phyloP scores from a whole-genome alignment of 2,329 filamentous ascomycete species.

The Epichloe sibirici region DNA sequence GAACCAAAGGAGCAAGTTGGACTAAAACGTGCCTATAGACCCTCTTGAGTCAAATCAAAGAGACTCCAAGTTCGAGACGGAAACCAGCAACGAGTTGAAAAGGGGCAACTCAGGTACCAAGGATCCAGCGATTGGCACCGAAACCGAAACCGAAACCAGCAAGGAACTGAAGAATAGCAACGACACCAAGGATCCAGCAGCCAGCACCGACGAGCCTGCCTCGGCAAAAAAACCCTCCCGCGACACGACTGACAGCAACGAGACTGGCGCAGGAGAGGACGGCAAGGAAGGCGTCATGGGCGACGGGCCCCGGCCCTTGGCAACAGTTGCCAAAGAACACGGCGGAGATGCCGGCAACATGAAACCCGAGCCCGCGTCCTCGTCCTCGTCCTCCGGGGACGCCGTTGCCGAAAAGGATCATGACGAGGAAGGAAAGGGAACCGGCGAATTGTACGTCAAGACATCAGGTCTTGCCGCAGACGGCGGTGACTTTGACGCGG shows the following conservation, averaged over 20 bases:
- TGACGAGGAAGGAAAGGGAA: conserved; percentile 26
- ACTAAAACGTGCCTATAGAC: not conserved
- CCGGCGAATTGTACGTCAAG: conserved; percentile 45
- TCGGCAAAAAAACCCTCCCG: conserved; percentile 4
- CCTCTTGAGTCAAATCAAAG: not conserved
- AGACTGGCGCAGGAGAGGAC: conserved; percentile 21
- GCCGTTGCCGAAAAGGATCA: conserved; percentile 4
- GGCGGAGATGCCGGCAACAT: conserved; percentile 20
- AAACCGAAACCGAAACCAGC: not conserved
- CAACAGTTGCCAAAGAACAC: conserved; percentile 21
- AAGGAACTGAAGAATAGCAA: not conserved
- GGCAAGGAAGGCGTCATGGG: conserved; percentile 20
- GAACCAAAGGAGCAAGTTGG: no score
- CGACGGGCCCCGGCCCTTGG: conserved; percentile 19
- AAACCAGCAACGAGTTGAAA: not conserved
- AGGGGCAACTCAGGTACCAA: not conserved
- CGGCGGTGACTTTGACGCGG: conserved; percentile 55
- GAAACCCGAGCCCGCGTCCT: not conserved
- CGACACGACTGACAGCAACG: conserved; percentile 11
- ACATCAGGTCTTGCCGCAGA: conserved; percentile 48
- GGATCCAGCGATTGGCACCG: not conserved
- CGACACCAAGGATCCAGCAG: not conserved
- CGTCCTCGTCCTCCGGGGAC: not conserved
- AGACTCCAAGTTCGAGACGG: not conserved
- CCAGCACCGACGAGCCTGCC: not conserved